phyloP scores from a whole-genome alignment of 306 rosid species.

The Cicer cuneatum region DNA sequence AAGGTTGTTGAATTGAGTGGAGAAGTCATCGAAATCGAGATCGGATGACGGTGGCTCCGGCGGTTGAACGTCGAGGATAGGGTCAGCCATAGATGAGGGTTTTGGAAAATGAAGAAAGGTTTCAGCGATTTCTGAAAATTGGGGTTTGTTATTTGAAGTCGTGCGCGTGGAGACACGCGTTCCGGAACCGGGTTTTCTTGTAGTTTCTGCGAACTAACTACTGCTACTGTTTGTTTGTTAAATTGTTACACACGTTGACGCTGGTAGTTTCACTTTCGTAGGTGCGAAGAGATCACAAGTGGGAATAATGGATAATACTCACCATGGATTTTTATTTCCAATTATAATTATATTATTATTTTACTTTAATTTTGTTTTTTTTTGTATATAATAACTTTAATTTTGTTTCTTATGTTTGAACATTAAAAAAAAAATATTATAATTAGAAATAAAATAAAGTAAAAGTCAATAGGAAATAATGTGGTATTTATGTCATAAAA shows the following conservation, averaged over 20 bases:
- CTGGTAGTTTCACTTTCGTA: background rate
- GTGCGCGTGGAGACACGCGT: slow-evolving; percentile 40
- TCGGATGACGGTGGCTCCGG: slow-evolving; percentile 24
- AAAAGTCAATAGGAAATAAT: too few species aligned
- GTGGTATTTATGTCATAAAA: too few species aligned
- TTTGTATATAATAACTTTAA: background rate
- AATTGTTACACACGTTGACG: background rate
- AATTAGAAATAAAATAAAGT: too few species aligned
- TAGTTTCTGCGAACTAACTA: background rate
- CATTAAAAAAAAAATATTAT: too few species aligned
- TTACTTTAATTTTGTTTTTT: background rate
- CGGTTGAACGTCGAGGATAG: slow-evolving; percentile 5
- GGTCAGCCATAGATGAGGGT: slow-evolving; percentile 53
- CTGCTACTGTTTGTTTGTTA: background rate
- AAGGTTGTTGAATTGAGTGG: slow-evolving; percentile 52
- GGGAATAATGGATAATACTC: background rate
- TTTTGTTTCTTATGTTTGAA: too few species aligned
- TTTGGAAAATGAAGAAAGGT: slow-evolving; percentile 5
- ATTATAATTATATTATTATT: background rate
- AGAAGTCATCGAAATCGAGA: slow-evolving; percentile 38
- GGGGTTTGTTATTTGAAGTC: slow-evolving; percentile 10
- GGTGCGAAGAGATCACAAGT: background rate
- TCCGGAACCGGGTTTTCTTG: background rate
- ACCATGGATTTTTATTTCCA: background rate
- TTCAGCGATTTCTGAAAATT: slow-evolving; percentile 7